These are phyloP conservation scores for Thalia dealbata DNA, from an alignment of 176 grass and related monocot species.

Conservation along the genomic window DNA sequence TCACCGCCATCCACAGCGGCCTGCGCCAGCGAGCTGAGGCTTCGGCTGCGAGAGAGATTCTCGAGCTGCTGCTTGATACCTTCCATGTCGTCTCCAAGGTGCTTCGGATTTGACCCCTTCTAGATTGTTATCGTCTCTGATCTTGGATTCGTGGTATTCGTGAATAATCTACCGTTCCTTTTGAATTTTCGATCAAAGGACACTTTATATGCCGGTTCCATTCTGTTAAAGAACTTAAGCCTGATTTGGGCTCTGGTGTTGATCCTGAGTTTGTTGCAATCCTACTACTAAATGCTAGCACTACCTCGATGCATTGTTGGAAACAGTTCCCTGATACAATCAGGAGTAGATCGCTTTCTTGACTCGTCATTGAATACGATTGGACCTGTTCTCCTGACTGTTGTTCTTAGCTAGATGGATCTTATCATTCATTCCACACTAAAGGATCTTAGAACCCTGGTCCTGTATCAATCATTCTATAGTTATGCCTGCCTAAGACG, in stretches of 20 bases:
- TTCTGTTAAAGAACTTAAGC: not conserved
- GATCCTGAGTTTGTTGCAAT: not conserved
- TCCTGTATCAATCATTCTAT: not conserved
- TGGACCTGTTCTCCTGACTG: no score
- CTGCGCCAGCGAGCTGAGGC: conserved; percentile 64
- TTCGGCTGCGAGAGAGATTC: conserved; percentile 49
- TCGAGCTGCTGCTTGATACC: conserved; percentile 90
- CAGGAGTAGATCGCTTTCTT: not conserved
- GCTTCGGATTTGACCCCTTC: not conserved
- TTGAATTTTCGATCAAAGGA: not conserved
- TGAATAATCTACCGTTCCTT: not conserved
- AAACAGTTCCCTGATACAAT: not conserved
- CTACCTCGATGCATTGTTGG: not conserved
- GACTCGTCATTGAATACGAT: not conserved
- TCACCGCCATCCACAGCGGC: conserved; percentile 45
- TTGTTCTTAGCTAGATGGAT: not conserved
- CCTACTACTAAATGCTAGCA: not conserved
- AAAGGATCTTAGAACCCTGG: not conserved
- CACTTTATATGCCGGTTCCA: not conserved
- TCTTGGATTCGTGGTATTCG: not conserved
- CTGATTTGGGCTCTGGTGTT: not conserved
- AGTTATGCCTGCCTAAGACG: not conserved
- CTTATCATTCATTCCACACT: not conserved
- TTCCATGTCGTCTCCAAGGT: conserved; percentile 98
- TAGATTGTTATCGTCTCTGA: not conserved